These are phyloP conservation scores for Annulohypoxylon moriforme DNA, from an alignment of 495 filamentous ascomycete species.

Conservation along the genomic window DNA sequence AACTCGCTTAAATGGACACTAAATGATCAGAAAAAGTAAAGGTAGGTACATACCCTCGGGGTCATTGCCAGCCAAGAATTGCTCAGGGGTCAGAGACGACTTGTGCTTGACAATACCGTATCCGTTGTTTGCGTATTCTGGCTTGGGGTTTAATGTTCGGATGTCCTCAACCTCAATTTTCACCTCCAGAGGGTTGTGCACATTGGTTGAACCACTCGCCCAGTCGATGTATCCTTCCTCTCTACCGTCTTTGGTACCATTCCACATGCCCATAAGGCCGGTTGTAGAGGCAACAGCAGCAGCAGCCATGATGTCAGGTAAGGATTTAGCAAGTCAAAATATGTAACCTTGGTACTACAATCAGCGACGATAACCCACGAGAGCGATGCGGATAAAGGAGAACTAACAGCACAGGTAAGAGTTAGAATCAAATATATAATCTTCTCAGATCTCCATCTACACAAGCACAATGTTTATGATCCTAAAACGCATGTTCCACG, in stretches of 20 bases:
- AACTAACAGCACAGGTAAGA: conserved; percentile 1
- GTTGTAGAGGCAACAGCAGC: conserved; percentile 44
- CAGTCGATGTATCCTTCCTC: conserved; percentile 45
- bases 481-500: background rate
- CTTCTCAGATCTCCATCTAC: conserved; percentile 1
- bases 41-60: conserved; percentile 38
- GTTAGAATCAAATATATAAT: conserved; percentile 41
- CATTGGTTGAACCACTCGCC: conserved; percentile 41
- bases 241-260: conserved; percentile 43
- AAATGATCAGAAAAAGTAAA: background rate
- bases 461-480: background rate
- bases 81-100: conserved; percentile 44
- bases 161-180: conserved; percentile 46
- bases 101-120: conserved; percentile 48
- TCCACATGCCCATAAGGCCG: conserved; percentile 49
- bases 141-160: conserved; percentile 40
- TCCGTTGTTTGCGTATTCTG: conserved; percentile 38
- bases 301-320: conserved; percentile 38
- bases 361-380: conserved; percentile 1
- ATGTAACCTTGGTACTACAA: conserved; percentile 2
- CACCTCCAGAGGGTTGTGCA: conserved; percentile 43
- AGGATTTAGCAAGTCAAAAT: background rate
- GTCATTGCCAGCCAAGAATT: conserved; percentile 45
- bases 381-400: conserved; percentile 14
- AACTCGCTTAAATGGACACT: background rate